Conservation (phyloP, 1,284 basidiomycete genomes). For the Amylostereum areolatum region DNA sequence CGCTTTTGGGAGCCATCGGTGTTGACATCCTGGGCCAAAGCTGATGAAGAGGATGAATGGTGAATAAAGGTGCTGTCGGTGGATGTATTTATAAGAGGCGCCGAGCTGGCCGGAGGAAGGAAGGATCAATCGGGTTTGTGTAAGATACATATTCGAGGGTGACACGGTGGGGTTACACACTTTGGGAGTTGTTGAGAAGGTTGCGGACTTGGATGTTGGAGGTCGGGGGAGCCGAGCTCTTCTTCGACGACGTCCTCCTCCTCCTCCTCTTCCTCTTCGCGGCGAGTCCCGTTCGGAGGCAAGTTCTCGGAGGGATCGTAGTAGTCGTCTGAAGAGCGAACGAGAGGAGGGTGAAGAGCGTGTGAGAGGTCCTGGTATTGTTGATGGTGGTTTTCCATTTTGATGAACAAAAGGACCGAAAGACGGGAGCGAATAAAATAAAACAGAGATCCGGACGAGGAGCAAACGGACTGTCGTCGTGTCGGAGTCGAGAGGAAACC, state of each 20-base stretch:
- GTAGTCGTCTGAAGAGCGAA: conserved; percentile 20
- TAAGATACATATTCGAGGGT: too few species aligned
- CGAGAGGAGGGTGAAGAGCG: conserved; percentile 56
- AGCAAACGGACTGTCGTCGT: neutral
- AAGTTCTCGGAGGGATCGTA: conserved; percentile 17
- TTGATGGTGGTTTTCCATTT: conserved; percentile 65
- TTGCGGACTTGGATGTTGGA: neutral
- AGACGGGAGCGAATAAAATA: conserved; percentile 22
- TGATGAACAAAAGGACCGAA: conserved; percentile 12
- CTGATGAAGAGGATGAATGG: conserved; percentile 4
- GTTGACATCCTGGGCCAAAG: conserved; percentile 19
- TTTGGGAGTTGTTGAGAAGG: conserved; percentile 14
- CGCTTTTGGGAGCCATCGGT: conserved; percentile 39
- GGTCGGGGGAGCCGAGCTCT: conserved; percentile 42
- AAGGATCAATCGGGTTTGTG: too few species aligned
- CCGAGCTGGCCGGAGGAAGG: conserved; percentile 10
- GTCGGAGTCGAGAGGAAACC: too few species aligned
- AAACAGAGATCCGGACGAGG: neutral
- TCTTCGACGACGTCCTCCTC: conserved; percentile 67
- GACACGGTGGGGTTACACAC: conserved; percentile 20
- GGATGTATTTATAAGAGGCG: neutral
- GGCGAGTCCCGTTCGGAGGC: conserved; percentile 26
- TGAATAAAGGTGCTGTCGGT: conserved; percentile 3
- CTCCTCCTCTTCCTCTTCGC: conserved; percentile 60
- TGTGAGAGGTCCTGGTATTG: conserved; percentile 75